Conservation (phyloP, 1,284 basidiomycete genomes). For the Trametes pubescens region DNA sequence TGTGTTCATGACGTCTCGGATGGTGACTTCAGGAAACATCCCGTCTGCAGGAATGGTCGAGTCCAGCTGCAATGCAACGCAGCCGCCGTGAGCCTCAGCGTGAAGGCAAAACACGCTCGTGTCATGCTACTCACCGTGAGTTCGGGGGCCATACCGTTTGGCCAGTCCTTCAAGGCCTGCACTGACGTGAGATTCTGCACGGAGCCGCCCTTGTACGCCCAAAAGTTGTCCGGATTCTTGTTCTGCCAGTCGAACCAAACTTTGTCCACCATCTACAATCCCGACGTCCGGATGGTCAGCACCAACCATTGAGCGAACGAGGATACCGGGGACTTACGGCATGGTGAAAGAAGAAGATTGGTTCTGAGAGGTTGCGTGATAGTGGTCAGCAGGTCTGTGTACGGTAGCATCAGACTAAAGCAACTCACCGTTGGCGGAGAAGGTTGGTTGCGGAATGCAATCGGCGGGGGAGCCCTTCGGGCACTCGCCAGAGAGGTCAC, state of each 20-base stretch:
- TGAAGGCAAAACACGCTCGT: neutral
- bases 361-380: slow-evolving; percentile 36
- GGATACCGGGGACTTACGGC: slow-evolving; percentile 37
- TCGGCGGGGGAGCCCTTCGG: slow-evolving; percentile 34
- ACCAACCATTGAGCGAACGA: neutral
- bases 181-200: slow-evolving; percentile 39
- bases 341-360: slow-evolving; percentile 50
- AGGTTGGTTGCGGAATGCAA: slow-evolving; percentile 37
- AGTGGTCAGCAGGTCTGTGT: neutral
- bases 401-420: neutral
- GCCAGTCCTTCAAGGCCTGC: slow-evolving; percentile 39
- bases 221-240: slow-evolving; percentile 37
- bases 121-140: slow-evolving; percentile 38
- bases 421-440: slow-evolving; percentile 41
- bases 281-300: neutral
- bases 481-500: slow-evolving; percentile 42
- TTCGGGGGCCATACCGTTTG: slow-evolving; percentile 45
- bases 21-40: slow-evolving; percentile 41
- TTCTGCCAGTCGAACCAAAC: slow-evolving; percentile 51
- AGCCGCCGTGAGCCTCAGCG: neutral
- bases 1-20: slow-evolving; percentile 45
- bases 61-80: slow-evolving; percentile 34
- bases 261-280: slow-evolving; percentile 49
- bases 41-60: slow-evolving; percentile 44
- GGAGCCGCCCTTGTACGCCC: slow-evolving; percentile 44